Base-by-base conservation (phyloP, 2,329 filamentous ascomycete species). In the Monosporascus cannonballus region DNA sequence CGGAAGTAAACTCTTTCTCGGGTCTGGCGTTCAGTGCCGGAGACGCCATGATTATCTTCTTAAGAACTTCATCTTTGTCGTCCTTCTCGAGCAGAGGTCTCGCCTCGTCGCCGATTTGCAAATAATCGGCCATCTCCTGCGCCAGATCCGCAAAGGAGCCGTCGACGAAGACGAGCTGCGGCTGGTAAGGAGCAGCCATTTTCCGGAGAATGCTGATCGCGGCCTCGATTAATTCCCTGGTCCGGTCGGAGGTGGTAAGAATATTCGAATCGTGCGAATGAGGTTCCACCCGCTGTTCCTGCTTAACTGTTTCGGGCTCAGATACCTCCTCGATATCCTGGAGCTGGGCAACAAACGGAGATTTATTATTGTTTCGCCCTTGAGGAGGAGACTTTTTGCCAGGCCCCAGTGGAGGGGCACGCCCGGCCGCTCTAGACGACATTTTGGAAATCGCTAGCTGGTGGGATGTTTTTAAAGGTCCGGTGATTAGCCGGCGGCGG, bases 1-100 rank as follows among this genome's bases (percentile, higher is more conserved):
- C 90, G 54, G 93, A 87, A 56, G 90, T 92, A 71, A 96, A 94
- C 73, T 97, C 93, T 81, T 94, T 95, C 80, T 99, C 94, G 54
- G 93, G 90, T 52, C 91, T 89, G 58, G 82, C 81, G 73, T 92
- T 96, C 69, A 99, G 79, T 49, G 81, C 81, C 50, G 81, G 74
- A 50, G 90, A 90, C 53, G 89, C 88, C 61, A 86, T 84, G 56
- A 97, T 89, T 60, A 99, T 80, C 80, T 91, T 92, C 78, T 92
- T 88, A 53, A 99, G 81, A 46, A 90, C 85, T 61, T 95, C 91
- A 63, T 96, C 90, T 76, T 91, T 90, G 74, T 92, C 78, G 60
- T 84, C 83, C 73, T 80, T 79, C 64, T 85, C 80, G 65, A 94
- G 76, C 61, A 93, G 79, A 59, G 89, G 83, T 71, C 85, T 79